Evolutionary conservation across 345 rosid genomes (phyloP).

Genomic region (Rhodomyrtus tomentosa): DNA sequence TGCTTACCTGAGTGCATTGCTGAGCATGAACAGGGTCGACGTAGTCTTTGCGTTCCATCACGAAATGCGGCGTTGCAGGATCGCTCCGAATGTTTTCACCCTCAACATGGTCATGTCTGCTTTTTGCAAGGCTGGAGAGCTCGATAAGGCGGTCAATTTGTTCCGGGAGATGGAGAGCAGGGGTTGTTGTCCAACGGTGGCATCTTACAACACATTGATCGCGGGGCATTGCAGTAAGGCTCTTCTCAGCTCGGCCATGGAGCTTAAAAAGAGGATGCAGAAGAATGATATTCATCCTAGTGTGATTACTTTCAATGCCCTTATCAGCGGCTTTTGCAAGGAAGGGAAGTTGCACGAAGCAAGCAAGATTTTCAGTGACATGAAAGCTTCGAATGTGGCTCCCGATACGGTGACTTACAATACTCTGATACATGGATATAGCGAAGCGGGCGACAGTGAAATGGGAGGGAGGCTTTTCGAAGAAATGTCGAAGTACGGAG

Average conservation of each 20-base stretch:
- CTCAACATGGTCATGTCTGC: slow-evolving; percentile 57
- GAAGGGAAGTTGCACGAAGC: slow-evolving; percentile 50
- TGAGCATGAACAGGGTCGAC: slow-evolving; percentile 44
- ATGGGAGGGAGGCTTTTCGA: slow-evolving; percentile 51
- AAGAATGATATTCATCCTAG: slow-evolving; percentile 39
- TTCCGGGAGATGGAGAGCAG: slow-evolving; percentile 36
- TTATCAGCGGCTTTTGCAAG: slow-evolving; percentile 60
- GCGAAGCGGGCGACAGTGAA: slow-evolving; percentile 40
- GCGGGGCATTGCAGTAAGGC: slow-evolving; percentile 55
- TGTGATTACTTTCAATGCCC: slow-evolving; percentile 58
- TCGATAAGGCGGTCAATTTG: slow-evolving; percentile 52
- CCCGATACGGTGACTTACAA: slow-evolving; percentile 64
- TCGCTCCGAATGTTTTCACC: slow-evolving; percentile 67
- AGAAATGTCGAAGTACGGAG: slow-evolving; percentile 47
- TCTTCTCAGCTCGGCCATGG: slow-evolving; percentile 48
- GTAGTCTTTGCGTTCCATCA: slow-evolving; percentile 47
- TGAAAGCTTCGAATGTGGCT: slow-evolving; percentile 46
- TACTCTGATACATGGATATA: slow-evolving; percentile 60
- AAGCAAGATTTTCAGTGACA: slow-evolving; percentile 40
- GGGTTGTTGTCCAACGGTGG: slow-evolving; percentile 38
- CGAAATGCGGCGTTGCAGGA: slow-evolving; percentile 58
- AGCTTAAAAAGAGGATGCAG: slow-evolving; percentile 48
- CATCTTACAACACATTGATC: slow-evolving; percentile 67
- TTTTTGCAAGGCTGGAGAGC: slow-evolving; percentile 48
- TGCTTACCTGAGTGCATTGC: slow-evolving; percentile 60